phyloP scores from a whole-genome alignment of 257 asterid genomes.

The Solanum chiquidenum region DNA sequence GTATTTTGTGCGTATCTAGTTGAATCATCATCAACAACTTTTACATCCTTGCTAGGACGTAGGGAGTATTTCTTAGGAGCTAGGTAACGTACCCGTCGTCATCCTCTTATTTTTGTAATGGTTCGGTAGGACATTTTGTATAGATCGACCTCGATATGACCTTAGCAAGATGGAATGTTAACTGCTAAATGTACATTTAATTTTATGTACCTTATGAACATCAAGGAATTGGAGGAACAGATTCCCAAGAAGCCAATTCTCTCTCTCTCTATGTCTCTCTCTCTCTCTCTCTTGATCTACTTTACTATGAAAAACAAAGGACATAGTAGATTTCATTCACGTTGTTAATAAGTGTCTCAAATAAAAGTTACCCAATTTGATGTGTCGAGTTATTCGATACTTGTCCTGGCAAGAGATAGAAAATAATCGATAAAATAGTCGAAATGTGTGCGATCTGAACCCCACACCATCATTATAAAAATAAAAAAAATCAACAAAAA shows the following conservation, averaged over 20 bases:
- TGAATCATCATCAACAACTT: background rate
- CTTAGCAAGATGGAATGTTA: background rate
- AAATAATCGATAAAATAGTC: too few relatives aligned
- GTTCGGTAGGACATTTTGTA: background rate
- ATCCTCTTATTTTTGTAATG: background rate
- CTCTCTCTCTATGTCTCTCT: too few relatives aligned
- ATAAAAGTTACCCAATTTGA: background rate
- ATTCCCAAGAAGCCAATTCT: background rate
- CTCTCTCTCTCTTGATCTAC: too few relatives aligned
- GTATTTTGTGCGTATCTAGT: background rate
- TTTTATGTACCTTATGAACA: background rate
- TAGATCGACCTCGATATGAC: background rate
- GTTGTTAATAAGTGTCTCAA: too few relatives aligned
- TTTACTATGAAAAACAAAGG: too few relatives aligned
- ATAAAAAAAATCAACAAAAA: background rate
- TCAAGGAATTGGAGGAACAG: background rate
- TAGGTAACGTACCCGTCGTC: background rate
- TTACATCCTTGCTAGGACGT: background rate
- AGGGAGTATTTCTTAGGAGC: background rate
- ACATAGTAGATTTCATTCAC: too few relatives aligned
- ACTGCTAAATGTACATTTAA: background rate
- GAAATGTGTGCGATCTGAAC: too few relatives aligned
- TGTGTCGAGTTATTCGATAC: background rate
- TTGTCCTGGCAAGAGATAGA: background rate
- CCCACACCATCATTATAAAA: background rate